Conservation (phyloP, 768 basidiomycete species). For the Nidularia pulvinata region DNA sequence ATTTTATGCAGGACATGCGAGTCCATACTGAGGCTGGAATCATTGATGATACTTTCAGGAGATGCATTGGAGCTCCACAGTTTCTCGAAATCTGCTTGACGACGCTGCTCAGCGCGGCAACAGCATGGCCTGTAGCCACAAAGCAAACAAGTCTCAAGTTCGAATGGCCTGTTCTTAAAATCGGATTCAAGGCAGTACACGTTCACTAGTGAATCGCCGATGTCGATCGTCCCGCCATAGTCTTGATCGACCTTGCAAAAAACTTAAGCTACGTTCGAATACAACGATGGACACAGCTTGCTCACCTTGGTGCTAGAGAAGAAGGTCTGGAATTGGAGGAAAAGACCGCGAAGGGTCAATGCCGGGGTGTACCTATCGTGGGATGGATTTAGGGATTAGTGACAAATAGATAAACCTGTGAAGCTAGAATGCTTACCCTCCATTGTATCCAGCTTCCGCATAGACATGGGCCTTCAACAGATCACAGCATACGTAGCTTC, state of each 20-base stretch:
- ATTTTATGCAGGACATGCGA: slow-evolving; percentile 9
- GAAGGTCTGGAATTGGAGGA: slow-evolving; percentile 43
- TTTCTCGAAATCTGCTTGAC: slow-evolving; percentile 12
- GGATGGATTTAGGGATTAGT: neutral
- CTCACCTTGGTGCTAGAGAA: slow-evolving; percentile 33
- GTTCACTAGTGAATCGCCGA: slow-evolving; percentile 24
- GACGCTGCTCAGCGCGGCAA: slow-evolving; percentile 1
- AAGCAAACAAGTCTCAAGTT: neutral
- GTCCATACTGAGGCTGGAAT: slow-evolving; percentile 2
- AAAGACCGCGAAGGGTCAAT: slow-evolving; percentile 41
- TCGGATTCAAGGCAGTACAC: slow-evolving; percentile 19
- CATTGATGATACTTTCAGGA: slow-evolving; percentile 12
- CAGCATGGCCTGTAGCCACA: neutral
- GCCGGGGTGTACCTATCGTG: slow-evolving; percentile 37
- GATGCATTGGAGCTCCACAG: slow-evolving; percentile 21
- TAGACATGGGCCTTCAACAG: slow-evolving; percentile 24
- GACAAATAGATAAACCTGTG: neutral
- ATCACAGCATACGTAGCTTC: slow-evolving; percentile 40
- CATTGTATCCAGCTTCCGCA: slow-evolving; percentile 25
- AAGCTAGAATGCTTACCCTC: slow-evolving; percentile 21
- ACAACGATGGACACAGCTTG: neutral
- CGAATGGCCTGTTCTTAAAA: neutral
- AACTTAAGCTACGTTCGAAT: neutral
- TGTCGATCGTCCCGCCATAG: slow-evolving; percentile 17
- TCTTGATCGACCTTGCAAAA: slow-evolving; percentile 33